Evolutionary conservation across 2,329 filamentous ascomycete species (phyloP), one percentile per base, ranked within the genome.

Genomic region (Metarhizium brunneum): DNA sequence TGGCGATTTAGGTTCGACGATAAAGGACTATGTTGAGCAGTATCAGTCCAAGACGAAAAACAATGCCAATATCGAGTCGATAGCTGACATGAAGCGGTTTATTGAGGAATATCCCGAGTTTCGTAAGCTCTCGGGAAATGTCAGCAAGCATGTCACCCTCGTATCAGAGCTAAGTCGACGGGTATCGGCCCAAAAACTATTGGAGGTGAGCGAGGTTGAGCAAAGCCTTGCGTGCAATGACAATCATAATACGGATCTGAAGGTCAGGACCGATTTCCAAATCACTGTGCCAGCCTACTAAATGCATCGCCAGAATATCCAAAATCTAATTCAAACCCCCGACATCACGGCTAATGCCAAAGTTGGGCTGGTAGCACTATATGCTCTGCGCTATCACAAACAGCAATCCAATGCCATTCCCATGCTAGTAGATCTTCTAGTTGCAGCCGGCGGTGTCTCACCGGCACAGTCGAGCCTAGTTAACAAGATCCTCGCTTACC

Each of bases 41-140:
- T 99, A 97, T 66, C 94, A 97, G 64, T 90, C 88, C 13, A 96
- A 95, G 69, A 96, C 92, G n/a, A 92, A 97, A 67, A 96, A 87
- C 64, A 96, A 86, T 64, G 89, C 91, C 68, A 94, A 96, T 67
- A 92, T 99, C 58, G 94, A 99, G 67, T 96, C 92, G 16, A 97
- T 99, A 67, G 81, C 87, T 55, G 94, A 99, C 69, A 99, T 99
- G 95, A 99, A 99, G 71, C 89, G 92, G 47, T 99, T 99, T 64
- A 95, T 99, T 55, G 94, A 99, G 71, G 94, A 99, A 66, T 99
- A 97, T 67, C 94, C 94, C 2, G 94, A 99, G 68, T 99, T 99
- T 70, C 85, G 94, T 57, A 95, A 96, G 66, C 82, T 99, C 1
- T 96, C 94, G 2, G 92, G 94, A 42, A 99, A 99, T 63, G 94